phyloP scores from a whole-genome alignment of 2,329 filamentous ascomycete species.

The Eurotiales sp. region DNA sequence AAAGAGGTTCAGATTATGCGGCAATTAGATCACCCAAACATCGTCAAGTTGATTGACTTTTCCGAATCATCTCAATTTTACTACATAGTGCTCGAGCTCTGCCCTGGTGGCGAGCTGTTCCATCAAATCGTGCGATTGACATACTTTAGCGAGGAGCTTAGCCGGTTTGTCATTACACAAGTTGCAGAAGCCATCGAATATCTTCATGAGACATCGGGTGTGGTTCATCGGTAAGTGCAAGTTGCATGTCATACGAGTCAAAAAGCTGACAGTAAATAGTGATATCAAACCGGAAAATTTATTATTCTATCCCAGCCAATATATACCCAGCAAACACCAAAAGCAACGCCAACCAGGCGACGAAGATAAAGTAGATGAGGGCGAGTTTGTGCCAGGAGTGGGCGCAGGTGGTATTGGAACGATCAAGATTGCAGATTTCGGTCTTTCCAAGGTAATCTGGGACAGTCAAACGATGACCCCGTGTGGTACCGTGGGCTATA shows the following conservation, averaged over 20 bases:
- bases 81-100: conserved; percentile 93
- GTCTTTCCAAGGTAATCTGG: conserved; percentile 96
- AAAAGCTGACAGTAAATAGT: conserved; percentile 45
- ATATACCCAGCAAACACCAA: conserved; percentile 73
- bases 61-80: conserved; percentile 93
- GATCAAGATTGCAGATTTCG: conserved; percentile 98
- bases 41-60: conserved; percentile 90
- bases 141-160: conserved; percentile 95
- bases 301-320: conserved; percentile 81
- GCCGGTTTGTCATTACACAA: conserved; percentile 88
- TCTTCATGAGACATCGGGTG: conserved; percentile 87
- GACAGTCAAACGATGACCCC: conserved; percentile 98
- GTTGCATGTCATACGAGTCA: background rate
- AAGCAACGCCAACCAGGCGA: conserved; percentile 82
- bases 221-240: conserved; percentile 82
- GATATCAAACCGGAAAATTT: conserved; percentile 99
- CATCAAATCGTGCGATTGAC: conserved; percentile 97
- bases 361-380: conserved; percentile 95
- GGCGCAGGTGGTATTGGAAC: conserved; percentile 86
- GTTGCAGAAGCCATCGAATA: conserved; percentile 94
- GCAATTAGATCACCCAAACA: conserved; percentile 91
- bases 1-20: conserved; percentile 99
- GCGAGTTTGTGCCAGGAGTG: conserved; percentile 78
- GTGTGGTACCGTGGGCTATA: conserved; percentile 98
- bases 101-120: conserved; percentile 92